Evolutionary conservation across 805 yeast species (phyloP), one percentile per base, ranked within the genome.

Genomic region (Pichia cabralensis): DNA sequence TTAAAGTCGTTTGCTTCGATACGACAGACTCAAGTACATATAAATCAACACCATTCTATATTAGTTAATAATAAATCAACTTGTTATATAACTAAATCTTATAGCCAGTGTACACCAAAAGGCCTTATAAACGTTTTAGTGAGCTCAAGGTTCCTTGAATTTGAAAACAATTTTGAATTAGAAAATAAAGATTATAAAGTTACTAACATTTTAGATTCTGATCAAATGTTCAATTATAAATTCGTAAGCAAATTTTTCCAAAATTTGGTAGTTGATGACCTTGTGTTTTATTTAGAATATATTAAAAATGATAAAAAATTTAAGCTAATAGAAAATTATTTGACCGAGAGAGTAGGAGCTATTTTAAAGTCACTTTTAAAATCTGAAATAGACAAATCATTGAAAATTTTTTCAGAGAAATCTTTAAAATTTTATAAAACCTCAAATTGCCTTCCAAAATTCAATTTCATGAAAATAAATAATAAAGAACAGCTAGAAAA

Each of bases 211-310:
- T 28, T 30, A 4, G 22, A 26, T 13, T 28, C 14, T 23, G 40
- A 36, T 28, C 36, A 36, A 28, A 36, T 36, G 40, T 29, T 29
- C 8, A 25, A 29, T 15, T 29, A 8, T 8, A 29, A 31, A 23
- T 36, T 24, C 16, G 13, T 25, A 14, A 10, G 19, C 5, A 26
- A 28, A 14, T 36, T 36, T 28, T 10, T 33, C 13, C 12, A 36
- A 15, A 21, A 21, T 6, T 9, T 32, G 5, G 11, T 26, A 11
- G 5, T 28, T 3, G 13, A 16, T 4, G 36, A 33, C 18, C 24
- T 19, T 23, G 10, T 32, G n/a, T 32, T 28, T 18, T 36, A 32
- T 15, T 18, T 32, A 6, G 28, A 36, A 21, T 31, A 36, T 22
- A 32, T 23, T 8, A 19, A 22, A n/a, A 21, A 21, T 15, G 31